These are phyloP conservation scores for Nakaseomyces delphensis DNA, from an alignment of 1,139 yeast genomes.

Conservation along the genomic window DNA sequence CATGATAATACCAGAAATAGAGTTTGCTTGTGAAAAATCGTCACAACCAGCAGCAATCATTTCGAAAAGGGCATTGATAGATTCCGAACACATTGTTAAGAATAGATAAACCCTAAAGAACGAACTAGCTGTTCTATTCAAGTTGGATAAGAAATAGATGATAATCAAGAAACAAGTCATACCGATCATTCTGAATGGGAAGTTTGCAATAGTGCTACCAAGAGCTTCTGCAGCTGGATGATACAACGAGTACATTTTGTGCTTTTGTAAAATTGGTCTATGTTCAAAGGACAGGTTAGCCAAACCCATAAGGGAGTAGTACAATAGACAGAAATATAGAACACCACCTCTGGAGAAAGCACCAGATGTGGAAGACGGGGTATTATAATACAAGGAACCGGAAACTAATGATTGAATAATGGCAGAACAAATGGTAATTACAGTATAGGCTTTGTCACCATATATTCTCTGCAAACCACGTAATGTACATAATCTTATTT, in stretches of 20 bases:
- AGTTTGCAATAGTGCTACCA: conserved; percentile 38
- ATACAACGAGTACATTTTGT: conserved; percentile 46
- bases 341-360: conserved; percentile 54
- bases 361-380: conserved; percentile 39
- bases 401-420: conserved; percentile 43
- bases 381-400: conserved; percentile 39
- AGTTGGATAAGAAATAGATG: conserved; percentile 43
- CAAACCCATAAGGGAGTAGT: conserved; percentile 46
- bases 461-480: conserved; percentile 45
- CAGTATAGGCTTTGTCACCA: conserved; percentile 44
- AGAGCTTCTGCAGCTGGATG: conserved; percentile 55
- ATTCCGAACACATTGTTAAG: conserved; percentile 34
- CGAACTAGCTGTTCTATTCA: conserved; percentile 45
- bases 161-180: conserved; percentile 39
- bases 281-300: conserved; percentile 47
- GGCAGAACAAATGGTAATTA: conserved; percentile 41
- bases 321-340: conserved; percentile 44
- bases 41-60: conserved; percentile 43
- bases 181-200: conserved; percentile 43
- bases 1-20: conserved; percentile 43
- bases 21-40: conserved; percentile 43
- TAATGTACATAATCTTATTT: conserved; percentile 39
- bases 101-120: conserved; percentile 47
- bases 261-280: conserved; percentile 49
- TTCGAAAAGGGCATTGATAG: conserved; percentile 41